Evolutionary conservation across 306 rosid genomes (phyloP).

Genomic region (Aeschynomene evenia): DNA sequence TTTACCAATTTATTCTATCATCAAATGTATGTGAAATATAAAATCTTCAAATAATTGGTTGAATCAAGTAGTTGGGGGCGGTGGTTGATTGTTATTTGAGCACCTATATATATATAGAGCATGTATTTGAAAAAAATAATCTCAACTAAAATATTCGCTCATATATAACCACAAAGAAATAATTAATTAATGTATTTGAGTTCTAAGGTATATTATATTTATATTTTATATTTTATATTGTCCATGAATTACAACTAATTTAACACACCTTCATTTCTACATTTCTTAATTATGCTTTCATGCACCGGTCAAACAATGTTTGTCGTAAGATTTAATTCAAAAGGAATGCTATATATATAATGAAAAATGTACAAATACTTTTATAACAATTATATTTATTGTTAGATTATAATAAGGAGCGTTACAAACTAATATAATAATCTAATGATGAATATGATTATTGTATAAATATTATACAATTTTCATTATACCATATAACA

Average conservation of each 20-base stretch:
- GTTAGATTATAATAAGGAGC: too few species aligned
- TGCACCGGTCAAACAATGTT: conserved; percentile 16
- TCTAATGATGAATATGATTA: too few species aligned
- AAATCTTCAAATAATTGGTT: neutral
- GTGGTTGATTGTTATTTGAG: conserved; percentile 3
- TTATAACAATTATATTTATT: too few species aligned
- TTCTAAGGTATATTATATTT: neutral
- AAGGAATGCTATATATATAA: too few species aligned
- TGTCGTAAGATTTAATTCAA: neutral
- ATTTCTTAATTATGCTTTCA: conserved; percentile 12
- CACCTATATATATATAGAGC: neutral
- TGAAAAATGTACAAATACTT: too few species aligned
- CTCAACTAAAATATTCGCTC: conserved; percentile 13
- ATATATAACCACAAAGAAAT: conserved; percentile 1
- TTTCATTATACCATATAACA: too few species aligned
- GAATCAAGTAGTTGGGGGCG: neutral
- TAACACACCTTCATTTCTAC: neutral
- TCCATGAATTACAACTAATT: conserved; percentile 5
- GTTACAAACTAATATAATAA: too few species aligned
- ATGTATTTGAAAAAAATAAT: neutral
- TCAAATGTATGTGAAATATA: neutral
- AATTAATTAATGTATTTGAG: neutral
- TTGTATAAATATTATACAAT: too few species aligned
- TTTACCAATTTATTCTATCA: too few species aligned
- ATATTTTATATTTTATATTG: too few species aligned